These are phyloP conservation scores for Adansonia gregorii DNA, from an alignment of 441 rosid genomes.

Conservation along the genomic window DNA sequence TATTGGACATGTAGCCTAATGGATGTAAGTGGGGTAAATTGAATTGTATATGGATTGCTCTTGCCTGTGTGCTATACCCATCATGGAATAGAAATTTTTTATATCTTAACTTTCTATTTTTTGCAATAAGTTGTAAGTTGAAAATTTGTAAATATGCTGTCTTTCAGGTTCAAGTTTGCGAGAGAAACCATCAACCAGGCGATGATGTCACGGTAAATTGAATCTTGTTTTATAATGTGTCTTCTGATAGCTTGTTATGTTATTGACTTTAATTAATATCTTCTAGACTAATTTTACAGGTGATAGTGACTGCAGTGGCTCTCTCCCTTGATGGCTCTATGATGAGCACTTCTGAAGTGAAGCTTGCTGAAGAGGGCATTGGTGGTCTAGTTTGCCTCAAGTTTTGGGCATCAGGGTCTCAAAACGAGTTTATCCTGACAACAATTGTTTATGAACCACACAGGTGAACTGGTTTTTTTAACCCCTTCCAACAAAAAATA, in stretches of 20 bases:
- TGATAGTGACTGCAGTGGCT: slow-evolving; percentile 70
- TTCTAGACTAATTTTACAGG: slow-evolving; percentile 44
- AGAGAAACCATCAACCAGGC: slow-evolving; percentile 95
- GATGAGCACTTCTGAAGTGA: slow-evolving; percentile 85
- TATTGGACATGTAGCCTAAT: slow-evolving; percentile 2
- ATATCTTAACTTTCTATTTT: not conserved
- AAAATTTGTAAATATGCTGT: slow-evolving; percentile 29
- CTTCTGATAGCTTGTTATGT: slow-evolving; percentile 11
- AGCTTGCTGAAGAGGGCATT: slow-evolving; percentile 85
- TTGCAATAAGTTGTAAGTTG: slow-evolving; percentile 30
- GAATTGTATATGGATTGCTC: not conserved
- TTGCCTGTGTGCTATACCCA: not conserved
- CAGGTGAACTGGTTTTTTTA: slow-evolving; percentile 47
- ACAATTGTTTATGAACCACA: slow-evolving; percentile 95
- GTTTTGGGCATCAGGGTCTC: slow-evolving; percentile 72
- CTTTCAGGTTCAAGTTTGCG: slow-evolving; percentile 85
- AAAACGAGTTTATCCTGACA: slow-evolving; percentile 66
- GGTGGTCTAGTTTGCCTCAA: slow-evolving; percentile 91
- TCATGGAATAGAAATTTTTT: not conserved
- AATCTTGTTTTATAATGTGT: not conserved
- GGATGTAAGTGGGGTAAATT: slow-evolving; percentile 15
- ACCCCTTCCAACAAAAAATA: not conserved
- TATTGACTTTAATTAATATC: slow-evolving; percentile 12
- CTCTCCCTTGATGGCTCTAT: slow-evolving; percentile 84
- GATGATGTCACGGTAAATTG: slow-evolving; percentile 79